Evolutionary conservation across 352 stramenopile species (phyloP).

Genomic region (Bremia lactucae): DNA sequence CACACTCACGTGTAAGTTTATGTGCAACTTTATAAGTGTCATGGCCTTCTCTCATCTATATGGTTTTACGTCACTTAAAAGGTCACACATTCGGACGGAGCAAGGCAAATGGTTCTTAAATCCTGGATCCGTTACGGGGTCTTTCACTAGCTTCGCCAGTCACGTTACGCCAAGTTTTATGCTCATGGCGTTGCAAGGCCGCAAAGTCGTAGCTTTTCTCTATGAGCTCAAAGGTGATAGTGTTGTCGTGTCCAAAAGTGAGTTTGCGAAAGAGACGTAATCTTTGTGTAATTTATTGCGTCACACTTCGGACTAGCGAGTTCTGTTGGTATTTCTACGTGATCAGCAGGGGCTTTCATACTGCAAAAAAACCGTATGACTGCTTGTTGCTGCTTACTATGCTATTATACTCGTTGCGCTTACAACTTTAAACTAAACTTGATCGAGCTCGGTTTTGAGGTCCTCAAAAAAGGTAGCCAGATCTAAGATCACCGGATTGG

Average conservation of each 20-base stretch:
- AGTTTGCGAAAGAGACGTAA: slow-evolving; percentile 70
- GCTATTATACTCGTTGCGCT: slow-evolving; percentile 10
- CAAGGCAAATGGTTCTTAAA: slow-evolving; percentile 97
- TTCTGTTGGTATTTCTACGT: slow-evolving; percentile 20
- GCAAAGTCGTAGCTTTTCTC: slow-evolving; percentile 94
- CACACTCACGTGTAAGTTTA: slow-evolving; percentile 87
- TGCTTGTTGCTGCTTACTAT: slow-evolving; percentile 15
- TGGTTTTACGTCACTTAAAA: slow-evolving; percentile 9
- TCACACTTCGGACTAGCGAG: too few species aligned
- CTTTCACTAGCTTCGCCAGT: slow-evolving; percentile 77
- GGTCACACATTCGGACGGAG: slow-evolving; percentile 84
- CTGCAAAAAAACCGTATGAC: slow-evolving; percentile 13
- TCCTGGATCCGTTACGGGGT: slow-evolving; percentile 94
- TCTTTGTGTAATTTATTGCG: too few species aligned
- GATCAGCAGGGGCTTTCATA: slow-evolving; percentile 8
- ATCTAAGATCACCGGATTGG: slow-evolving; percentile 63
- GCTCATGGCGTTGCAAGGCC: slow-evolving; percentile 94
- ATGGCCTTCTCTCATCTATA: too few species aligned
- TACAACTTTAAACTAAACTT: slow-evolving; percentile 11
- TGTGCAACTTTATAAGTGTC: background rate
- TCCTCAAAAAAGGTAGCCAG: slow-evolving; percentile 62
- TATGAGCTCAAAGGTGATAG: slow-evolving; percentile 88
- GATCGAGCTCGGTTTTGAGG: slow-evolving; percentile 44
- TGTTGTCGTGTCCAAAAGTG: slow-evolving; percentile 84
- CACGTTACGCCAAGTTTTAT: slow-evolving; percentile 93